Evolutionary conservation across 2,329 filamentous ascomycete species (phyloP).

Genomic region (Penicillium carneum): DNA sequence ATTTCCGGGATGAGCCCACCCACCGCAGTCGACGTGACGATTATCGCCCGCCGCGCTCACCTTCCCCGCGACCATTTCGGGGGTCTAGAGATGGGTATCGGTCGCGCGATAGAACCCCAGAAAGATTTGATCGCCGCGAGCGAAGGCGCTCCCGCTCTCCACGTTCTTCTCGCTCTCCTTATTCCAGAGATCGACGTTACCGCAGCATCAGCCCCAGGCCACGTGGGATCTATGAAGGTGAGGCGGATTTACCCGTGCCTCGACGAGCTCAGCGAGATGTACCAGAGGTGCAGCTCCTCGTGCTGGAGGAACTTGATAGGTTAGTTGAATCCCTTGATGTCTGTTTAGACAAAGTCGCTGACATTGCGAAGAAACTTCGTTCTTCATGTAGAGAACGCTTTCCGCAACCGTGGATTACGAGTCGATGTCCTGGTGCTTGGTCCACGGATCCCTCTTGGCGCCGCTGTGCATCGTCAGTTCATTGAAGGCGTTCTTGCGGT

Average conservation of each 20-base stretch:
- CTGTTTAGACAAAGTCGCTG: slow-evolving; percentile 14
- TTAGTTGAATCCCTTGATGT: slow-evolving; percentile 34
- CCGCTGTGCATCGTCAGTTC: slow-evolving; percentile 84
- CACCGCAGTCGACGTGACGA: slow-evolving; percentile 65
- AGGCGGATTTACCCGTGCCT: slow-evolving; percentile 74
- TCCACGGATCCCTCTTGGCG: slow-evolving; percentile 75
- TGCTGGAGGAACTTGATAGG: slow-evolving; percentile 76
- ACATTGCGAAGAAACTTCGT: slow-evolving; percentile 71
- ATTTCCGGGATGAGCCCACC: slow-evolving; percentile 59
- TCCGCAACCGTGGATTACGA: slow-evolving; percentile 73
- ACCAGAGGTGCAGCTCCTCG: slow-evolving; percentile 86
- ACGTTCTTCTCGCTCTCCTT: slow-evolving; percentile 55
- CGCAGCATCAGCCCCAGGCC: slow-evolving; percentile 74
- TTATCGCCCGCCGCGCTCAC: slow-evolving; percentile 66
- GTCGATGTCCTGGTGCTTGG: slow-evolving; percentile 82
- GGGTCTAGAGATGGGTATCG: slow-evolving; percentile 68
- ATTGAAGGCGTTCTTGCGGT: slow-evolving; percentile 88
- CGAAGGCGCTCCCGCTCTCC: slow-evolving; percentile 72
- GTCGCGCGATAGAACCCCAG: slow-evolving; percentile 53
- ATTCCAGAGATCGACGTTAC: slow-evolving; percentile 67
- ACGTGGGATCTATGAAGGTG: slow-evolving; percentile 62
- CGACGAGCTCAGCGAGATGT: slow-evolving; percentile 76
- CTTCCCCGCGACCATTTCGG: slow-evolving; percentile 67
- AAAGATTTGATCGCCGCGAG: slow-evolving; percentile 61
- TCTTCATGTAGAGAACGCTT: slow-evolving; percentile 78